Conservation (phyloP, 176 grass and related monocot genomes). For the Hsuehochloa calcarea region DNA sequence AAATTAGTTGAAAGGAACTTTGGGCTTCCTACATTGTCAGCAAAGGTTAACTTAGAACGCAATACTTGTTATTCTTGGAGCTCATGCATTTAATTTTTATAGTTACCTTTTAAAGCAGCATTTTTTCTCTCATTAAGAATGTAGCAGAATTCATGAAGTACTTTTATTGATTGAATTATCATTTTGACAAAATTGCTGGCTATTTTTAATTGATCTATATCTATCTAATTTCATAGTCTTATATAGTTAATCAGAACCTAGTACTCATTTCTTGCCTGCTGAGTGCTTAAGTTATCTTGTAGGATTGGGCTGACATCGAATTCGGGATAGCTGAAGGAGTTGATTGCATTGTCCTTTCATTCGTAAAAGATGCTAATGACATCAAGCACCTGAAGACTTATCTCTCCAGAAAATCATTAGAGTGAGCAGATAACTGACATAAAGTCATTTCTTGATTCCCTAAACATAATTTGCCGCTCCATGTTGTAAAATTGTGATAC, state of each 20-base stretch:
- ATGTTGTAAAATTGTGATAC: slow-evolving; percentile 11
- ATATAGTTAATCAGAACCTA: background rate
- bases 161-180: background rate
- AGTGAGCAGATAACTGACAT: slow-evolving; percentile 43
- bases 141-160: background rate
- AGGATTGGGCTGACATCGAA: slow-evolving; percentile 77
- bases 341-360: slow-evolving; percentile 68
- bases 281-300: slow-evolving; percentile 7
- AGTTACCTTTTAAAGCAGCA: background rate
- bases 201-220: background rate
- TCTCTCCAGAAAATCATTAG: slow-evolving; percentile 59
- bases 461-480: background rate
- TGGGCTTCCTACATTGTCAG: slow-evolving; percentile 53
- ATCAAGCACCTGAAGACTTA: slow-evolving; percentile 63
- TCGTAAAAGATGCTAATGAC: slow-evolving; percentile 68
- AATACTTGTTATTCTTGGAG: slow-evolving; percentile 9
- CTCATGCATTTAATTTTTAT: slow-evolving; percentile 7
- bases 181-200: background rate
- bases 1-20: slow-evolving; percentile 66
- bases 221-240: background rate
- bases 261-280: slow-evolving; percentile 17
- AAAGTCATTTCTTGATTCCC: background rate
- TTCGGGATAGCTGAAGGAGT: slow-evolving; percentile 69
- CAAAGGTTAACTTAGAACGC: slow-evolving; percentile 48
- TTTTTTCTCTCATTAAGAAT: background rate